phyloP scores from a whole-genome alignment of 2,329 filamentous ascomycete genomes.

The Fusarium penzigii region DNA sequence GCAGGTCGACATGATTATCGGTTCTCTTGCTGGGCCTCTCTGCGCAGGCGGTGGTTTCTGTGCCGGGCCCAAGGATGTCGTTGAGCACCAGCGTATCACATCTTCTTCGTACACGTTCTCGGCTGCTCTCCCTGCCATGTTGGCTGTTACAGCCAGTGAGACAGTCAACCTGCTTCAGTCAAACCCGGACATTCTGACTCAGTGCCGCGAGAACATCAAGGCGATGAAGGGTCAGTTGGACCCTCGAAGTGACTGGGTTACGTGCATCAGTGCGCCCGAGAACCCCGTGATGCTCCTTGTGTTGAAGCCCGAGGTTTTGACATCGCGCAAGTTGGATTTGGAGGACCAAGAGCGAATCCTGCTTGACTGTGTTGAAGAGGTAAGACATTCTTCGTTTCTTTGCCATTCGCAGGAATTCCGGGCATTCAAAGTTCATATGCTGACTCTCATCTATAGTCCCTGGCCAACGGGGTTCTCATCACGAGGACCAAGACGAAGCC shows the following conservation, averaged over 20 bases:
- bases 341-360: constrained; percentile 83
- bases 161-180: constrained; percentile 84
- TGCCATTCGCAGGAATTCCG: too few relatives aligned
- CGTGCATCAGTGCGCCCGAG: constrained; percentile 75
- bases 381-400: constrained; percentile 43
- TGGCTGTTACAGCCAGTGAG: constrained; percentile 94
- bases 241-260: constrained; percentile 90
- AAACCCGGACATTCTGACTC: constrained; percentile 76
- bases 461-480: constrained; percentile 87
- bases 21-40: constrained; percentile 84
- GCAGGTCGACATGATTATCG: constrained; percentile 96
- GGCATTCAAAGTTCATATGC: background rate
- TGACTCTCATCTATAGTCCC: constrained; percentile 53
- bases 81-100: constrained; percentile 93
- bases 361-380: constrained; percentile 95
- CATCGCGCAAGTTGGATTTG: constrained; percentile 64
- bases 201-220: constrained; percentile 83
- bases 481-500: constrained; percentile 82
- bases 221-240: constrained; percentile 85
- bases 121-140: constrained; percentile 87
- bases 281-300: constrained; percentile 86
- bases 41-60: constrained; percentile 96
- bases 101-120: constrained; percentile 94
- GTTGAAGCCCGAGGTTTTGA: constrained; percentile 80
- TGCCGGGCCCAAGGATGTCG: constrained; percentile 85